Percentiles rank a stretch among this genome's conserved stretches.
These are phyloP conservation scores for Ganoderma boninense DNA, from an alignment of 1,284 basidiomycete genomes.

Conservation along the genomic window DNA sequence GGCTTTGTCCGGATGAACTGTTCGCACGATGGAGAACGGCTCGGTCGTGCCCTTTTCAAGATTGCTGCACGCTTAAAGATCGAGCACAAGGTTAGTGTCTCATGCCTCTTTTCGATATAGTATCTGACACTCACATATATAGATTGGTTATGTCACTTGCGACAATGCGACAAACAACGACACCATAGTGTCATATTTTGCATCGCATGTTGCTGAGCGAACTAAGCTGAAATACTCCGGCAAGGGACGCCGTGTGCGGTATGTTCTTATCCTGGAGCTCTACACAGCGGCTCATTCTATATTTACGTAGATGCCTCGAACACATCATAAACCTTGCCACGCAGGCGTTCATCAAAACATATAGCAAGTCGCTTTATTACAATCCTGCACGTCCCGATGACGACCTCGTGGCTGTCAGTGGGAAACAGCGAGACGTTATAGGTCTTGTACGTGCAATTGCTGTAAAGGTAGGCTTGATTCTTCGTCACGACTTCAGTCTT, in stretches of 20 bases:
- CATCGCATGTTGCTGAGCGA: not conserved
- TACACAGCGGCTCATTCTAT: too few relatives aligned
- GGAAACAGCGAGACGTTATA: slow-evolving; percentile 5
- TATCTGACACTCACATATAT: not conserved
- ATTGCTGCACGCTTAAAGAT: slow-evolving; percentile 18
- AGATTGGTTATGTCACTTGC: slow-evolving; percentile 46
- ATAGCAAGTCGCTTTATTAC: slow-evolving; percentile 19
- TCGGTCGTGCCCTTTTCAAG: not conserved
- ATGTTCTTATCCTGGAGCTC: too few relatives aligned
- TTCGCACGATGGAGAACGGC: not conserved
- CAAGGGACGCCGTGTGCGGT: not conserved
- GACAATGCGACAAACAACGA: slow-evolving; percentile 47
- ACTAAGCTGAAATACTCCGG: not conserved
- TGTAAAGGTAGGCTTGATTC: slow-evolving; percentile 26
- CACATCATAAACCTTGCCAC: slow-evolving; percentile 27
- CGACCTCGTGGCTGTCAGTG: not conserved
- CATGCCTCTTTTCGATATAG: too few relatives aligned
- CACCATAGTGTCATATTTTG: slow-evolving; percentile 44
- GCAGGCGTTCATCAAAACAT: slow-evolving; percentile 14
- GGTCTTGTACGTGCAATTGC: slow-evolving; percentile 4
- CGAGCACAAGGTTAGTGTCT: slow-evolving; percentile 13
- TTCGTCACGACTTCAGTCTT: too few relatives aligned
- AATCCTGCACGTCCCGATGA: slow-evolving; percentile 17
- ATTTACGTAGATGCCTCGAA: slow-evolving; percentile 27
- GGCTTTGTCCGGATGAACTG: not conserved